Base-by-base conservation (phyloP, 2,329 filamentous ascomycete species). In the Aureobasidium zeae region DNA sequence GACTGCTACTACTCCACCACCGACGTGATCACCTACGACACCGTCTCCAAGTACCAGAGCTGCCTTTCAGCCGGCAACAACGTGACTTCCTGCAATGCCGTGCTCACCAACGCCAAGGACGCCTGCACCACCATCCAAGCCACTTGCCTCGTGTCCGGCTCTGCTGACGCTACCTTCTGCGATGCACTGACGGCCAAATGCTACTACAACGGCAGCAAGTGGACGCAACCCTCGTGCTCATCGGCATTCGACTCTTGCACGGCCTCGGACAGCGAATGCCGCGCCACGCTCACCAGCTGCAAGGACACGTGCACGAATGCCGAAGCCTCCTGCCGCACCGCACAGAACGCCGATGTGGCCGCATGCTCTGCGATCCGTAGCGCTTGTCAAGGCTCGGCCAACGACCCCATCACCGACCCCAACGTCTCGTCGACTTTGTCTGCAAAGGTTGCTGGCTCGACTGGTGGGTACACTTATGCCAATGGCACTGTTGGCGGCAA, bases 1-100 rank as follows among this genome's bases (percentile, higher is more conserved):
- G 16, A 24, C 8, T 43, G 39, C 39, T 34, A 33, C 29, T 33
- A 33, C 39, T 33, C 29, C 4, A 8, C 20, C 21, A 24, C 25
- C n/a, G 29, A 43, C 16, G 25, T 17, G 29, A 34, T 33, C 30
- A 26, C 30, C 29, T 16, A 26, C n/a, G 29, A 33, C 30, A 26
- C 29, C 39, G 39, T 43, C 19, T 21, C 29, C 29, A 33, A 34
- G 16, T 43, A 43, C 39, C 29, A 43, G 20, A 43, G 26, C 30
- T 43, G 39, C 30, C 22, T 43, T 3, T 22, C 31, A 10, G 13
- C 39, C 10, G 39, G 39, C 22, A 17, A 20, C 7, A 33, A 21
- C 11, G 39, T 43, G 11, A 34, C 29, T 12, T n/a, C 25, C 22
- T 43, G 39, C 30, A 43, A 43, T 17, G 16, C 30, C 5, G 11